phyloP scores from a whole-genome alignment of 495 filamentous ascomycete species.

The Pseudevernia furfuracea region DNA sequence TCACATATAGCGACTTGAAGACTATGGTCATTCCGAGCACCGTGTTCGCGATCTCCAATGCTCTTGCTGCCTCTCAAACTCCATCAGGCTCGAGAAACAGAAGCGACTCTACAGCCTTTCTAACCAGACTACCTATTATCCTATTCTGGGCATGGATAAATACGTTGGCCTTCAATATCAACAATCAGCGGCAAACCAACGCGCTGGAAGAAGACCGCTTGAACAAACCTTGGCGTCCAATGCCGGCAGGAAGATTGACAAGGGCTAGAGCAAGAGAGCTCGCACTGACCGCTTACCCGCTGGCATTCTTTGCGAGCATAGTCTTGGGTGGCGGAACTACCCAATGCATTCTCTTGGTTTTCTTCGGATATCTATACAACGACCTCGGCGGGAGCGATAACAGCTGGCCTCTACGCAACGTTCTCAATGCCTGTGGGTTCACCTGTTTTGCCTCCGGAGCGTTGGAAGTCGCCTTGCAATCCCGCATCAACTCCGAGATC shows the following conservation, averaged over 20 bases:
- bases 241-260: conserved; percentile 39
- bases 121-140: conserved; percentile 12
- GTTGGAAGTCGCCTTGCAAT: conserved; percentile 25
- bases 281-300: conserved; percentile 33
- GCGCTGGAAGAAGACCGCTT: conserved; percentile 41
- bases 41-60: background rate
- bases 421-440: no score
- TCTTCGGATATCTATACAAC: no score
- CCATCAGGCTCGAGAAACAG: background rate
- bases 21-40: conserved; percentile 22
- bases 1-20: conserved; percentile 29
- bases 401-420: no score
- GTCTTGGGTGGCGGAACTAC: conserved; percentile 34
- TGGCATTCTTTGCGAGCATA: conserved; percentile 30
- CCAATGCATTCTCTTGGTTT: no score
- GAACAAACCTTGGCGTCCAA: conserved; percentile 53
- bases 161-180: conserved; percentile 38
- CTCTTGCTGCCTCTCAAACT: background rate
- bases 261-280: conserved; percentile 30
- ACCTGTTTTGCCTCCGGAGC: no score
- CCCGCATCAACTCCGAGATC: no score
- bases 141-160: conserved; percentile 23
- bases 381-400: no score
- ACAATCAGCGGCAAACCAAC: conserved; percentile 40
- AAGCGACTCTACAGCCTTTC: no score